Evolutionary conservation across 2,329 filamentous ascomycete species (phyloP), one percentile per base, ranked within the genome.

Genomic region (Xylariales sp.): DNA sequence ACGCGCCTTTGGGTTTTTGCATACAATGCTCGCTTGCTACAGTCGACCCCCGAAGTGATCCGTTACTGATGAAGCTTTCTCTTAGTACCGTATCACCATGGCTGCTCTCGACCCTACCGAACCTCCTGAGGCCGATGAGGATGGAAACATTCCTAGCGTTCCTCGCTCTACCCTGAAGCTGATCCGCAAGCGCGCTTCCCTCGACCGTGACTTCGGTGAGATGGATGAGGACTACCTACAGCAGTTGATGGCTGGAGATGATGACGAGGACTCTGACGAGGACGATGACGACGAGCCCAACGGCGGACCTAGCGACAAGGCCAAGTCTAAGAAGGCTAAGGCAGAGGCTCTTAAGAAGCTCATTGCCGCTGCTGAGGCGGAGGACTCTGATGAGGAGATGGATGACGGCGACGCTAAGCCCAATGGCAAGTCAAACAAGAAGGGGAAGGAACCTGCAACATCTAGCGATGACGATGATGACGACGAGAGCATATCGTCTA

Each of bases 41-140:
- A 14, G 39, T 34, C 50, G 39, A 34, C 6, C 18, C 12, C 30
- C n/a, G 18, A 49, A 23, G 56, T 32, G 28, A 32, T 30, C 45
- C 57, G 16, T 65, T 58, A 69, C 79, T 81, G 71, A 82, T 70
- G 72, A 59, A 56, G 6, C 34, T 41, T 16, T 56, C 41, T 62
- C 48, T 34, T 77, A 97, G 94, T 97, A 97, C 84, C 93, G 93
- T 80, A 93, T 99, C 78, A 98, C 94, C 77, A 99, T 99, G 96
- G 96, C 97, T 77, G 96, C 96, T 73, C 91, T 99, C 80, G 95
- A 99, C 80, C 96, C 96, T 66, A 93, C 89, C 77, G 92, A 92
- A 75, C 86, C 89, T 75, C 87, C 90, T 43, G 87, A 93, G 80
- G 85, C 85, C 67, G 89, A 90, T 73, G 85, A 86, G 65, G 86